These are phyloP conservation scores for Pseudognaphalium luteoalbum DNA, from an alignment of 129 eudicot genomes.

Conservation along the genomic window DNA sequence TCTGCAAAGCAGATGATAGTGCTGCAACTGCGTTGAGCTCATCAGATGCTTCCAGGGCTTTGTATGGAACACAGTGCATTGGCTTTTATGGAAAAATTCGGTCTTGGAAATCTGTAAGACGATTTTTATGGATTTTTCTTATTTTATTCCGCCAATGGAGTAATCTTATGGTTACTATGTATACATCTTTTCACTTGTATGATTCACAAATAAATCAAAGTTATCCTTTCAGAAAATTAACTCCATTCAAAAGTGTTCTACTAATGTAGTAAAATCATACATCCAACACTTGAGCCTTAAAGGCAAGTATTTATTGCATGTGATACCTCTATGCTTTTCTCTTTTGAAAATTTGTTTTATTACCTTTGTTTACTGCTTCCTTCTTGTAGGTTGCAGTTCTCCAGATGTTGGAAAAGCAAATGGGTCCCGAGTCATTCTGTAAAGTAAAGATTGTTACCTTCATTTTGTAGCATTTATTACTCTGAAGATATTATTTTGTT, in stretches of 20 bases:
- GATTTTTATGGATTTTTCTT: slow-evolving; percentile 8
- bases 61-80: slow-evolving; percentile 84
- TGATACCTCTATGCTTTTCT: slow-evolving; percentile 1
- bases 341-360: background rate
- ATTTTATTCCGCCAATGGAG: background rate
- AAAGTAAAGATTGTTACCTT: slow-evolving; percentile 50
- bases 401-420: slow-evolving; percentile 97
- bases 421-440: slow-evolving; percentile 94
- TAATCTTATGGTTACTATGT: background rate
- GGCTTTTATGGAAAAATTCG: slow-evolving; percentile 93
- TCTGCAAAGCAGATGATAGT: slow-evolving; percentile 95
- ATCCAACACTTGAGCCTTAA: background rate
- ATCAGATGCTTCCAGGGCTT: slow-evolving; percentile 71
- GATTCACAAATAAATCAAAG: slow-evolving; percentile 6
- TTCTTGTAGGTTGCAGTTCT: slow-evolving; percentile 79
- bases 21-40: slow-evolving; percentile 85
- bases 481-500: background rate
- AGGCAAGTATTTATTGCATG: background rate
- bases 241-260: background rate
- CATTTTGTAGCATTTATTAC: slow-evolving; percentile 2
- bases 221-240: slow-evolving; percentile 4
- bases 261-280: background rate
- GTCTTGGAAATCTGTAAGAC: slow-evolving; percentile 96
- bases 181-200: background rate
- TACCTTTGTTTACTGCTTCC: slow-evolving; percentile 5